Evolutionary conservation across 768 basidiomycete genomes (phyloP), one percentile per base, ranked within the genome.

Genomic region (Coprinopsis strossmayeri): DNA sequence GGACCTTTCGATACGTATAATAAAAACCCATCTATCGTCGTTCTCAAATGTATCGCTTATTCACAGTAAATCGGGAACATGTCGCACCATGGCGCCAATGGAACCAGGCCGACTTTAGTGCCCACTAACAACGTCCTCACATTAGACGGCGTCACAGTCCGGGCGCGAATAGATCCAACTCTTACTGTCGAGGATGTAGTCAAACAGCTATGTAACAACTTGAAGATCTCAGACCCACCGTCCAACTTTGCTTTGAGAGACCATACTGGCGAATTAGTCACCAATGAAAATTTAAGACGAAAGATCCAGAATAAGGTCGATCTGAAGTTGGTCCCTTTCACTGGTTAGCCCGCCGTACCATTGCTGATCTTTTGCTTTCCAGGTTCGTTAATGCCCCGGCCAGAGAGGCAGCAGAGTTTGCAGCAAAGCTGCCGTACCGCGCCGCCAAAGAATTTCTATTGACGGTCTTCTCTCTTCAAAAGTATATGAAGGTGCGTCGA

Each of bases 51-150:
- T 32, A 18, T 27, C 28, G n/a, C 43, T 20, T 38, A 38, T 28
- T 13, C 43, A 32, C 43, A 45, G 43, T 45, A 18, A 4, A 45
- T 17, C 28, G 25, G 45, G 25, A 34, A 44, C 25, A 40, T 43
- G 42, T 40, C 43, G 4, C 12, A 23, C 35, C 42, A n/a, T 30
- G 12, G 12, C 13, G 17, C 32, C 27, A 35, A 51, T 30, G 44
- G 37, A 45, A 39, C 50, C 3, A 34, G 34, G 63, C 59, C 78
- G 11, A 66, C 71, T 4, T 71, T 90, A 26, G 77, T 90, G 1
- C 90, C 90, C 5, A 92, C 90, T 9, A 92, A 92, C 65, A 87
- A 76, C 49, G 87, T 92, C 43, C 82, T 86, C 2, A 89, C 85
- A 5, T 78, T 74, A 48, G 83, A 87, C 17, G 87, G 87, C 35